Conservation (phyloP, 305 asterid species). For the Fraxinus sp. region DNA sequence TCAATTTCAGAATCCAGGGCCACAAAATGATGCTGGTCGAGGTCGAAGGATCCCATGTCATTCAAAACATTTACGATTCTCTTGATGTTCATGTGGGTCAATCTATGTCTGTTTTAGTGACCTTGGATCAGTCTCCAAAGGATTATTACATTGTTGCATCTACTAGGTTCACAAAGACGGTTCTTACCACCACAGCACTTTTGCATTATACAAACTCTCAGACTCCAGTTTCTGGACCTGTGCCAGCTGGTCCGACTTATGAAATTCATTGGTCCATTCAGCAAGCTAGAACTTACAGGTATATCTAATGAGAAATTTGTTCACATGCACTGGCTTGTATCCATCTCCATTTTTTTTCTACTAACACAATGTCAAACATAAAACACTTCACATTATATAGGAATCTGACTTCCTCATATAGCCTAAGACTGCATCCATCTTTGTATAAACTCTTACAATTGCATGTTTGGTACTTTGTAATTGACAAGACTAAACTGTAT, state of each 20-base stretch:
- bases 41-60: constrained; percentile 86
- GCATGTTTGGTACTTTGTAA: not conserved
- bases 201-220: constrained; percentile 69
- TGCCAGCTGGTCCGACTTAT: constrained; percentile 57
- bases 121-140: constrained; percentile 67
- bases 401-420: not conserved
- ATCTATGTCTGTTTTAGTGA: constrained; percentile 66
- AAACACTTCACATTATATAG: not conserved
- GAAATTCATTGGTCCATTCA: constrained; percentile 63
- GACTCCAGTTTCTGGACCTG: constrained; percentile 59
- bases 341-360: not conserved
- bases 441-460: not conserved
- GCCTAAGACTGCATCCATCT: not conserved
- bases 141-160: constrained; percentile 83
- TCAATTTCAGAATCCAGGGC: constrained; percentile 87
- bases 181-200: constrained; percentile 48
- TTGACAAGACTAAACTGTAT: not conserved
- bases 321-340: not conserved
- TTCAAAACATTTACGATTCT: constrained; percentile 67
- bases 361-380: not conserved
- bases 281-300: constrained; percentile 88
- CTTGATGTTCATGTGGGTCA: constrained; percentile 86
- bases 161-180: constrained; percentile 54
- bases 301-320: not conserved
- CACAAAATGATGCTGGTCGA: constrained; percentile 82